These are phyloP conservation scores for Magnusiomyces magnusii DNA, from an alignment of 1,139 yeast genomes.

Conservation along the genomic window DNA sequence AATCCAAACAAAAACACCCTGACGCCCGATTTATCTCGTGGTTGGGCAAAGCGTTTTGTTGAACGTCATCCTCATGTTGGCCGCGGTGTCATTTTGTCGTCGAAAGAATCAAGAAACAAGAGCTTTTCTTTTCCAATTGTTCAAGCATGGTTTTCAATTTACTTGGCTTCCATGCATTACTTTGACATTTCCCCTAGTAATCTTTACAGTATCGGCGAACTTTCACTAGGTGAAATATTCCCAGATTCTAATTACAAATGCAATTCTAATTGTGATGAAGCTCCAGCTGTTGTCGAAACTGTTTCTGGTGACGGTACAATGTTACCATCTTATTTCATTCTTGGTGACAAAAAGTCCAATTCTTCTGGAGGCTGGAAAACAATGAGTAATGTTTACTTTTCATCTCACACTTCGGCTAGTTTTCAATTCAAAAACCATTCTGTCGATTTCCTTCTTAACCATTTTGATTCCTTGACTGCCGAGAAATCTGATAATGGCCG, in stretches of 20 bases:
- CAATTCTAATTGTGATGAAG: neutral
- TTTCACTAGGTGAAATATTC: neutral
- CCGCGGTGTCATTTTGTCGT: neutral
- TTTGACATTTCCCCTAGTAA: constrained; percentile 4
- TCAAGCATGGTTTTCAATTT: constrained; percentile 2
- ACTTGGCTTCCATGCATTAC: neutral
- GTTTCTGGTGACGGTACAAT: constrained; percentile 3
- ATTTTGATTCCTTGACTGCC: neutral
- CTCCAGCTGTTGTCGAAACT: neutral
- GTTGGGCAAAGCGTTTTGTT: constrained; percentile 5
- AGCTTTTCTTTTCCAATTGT: neutral
- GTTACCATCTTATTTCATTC: neutral
- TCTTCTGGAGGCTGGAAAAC: neutral
- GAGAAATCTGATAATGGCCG: neutral
- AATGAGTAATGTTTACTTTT: too few species aligned
- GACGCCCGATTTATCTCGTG: neutral
- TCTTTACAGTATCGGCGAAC: neutral
- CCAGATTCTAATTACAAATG: neutral
- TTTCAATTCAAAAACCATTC: neutral
- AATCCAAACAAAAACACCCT: neutral
- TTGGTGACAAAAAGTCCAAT: neutral
- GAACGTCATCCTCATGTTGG: constrained; percentile 5
- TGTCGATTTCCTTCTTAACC: constrained; percentile 3
- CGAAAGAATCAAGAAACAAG: neutral
- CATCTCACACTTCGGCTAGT: too few species aligned